These are phyloP conservation scores for Saposhnikovia divaricata DNA, from an alignment of 129 eudicot genomes.

Conservation along the genomic window DNA sequence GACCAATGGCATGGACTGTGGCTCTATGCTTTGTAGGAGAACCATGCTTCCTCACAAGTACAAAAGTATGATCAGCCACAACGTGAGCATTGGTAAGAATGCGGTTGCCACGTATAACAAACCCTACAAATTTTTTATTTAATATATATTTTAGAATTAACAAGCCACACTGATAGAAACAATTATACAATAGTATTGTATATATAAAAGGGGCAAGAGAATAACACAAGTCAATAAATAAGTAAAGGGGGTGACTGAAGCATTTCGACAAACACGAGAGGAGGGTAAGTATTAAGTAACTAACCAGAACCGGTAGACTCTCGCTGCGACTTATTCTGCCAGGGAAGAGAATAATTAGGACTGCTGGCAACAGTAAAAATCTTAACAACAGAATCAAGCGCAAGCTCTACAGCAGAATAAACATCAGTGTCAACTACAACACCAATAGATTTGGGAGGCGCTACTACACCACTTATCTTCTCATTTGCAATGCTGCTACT, in stretches of 20 bases:
- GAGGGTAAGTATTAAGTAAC: background rate
- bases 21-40: conserved; percentile 92
- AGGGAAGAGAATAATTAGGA: conserved; percentile 55
- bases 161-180: too few species aligned
- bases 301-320: conserved; percentile 49
- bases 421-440: conserved; percentile 11
- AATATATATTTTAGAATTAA: too few species aligned
- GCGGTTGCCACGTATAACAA: conserved; percentile 85
- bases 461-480: background rate
- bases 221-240: too few species aligned
- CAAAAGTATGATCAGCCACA: conserved; percentile 95
- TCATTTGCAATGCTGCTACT: background rate
- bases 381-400: conserved; percentile 62
- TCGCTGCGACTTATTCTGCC: conserved; percentile 66
- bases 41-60: conserved; percentile 93
- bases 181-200: too few species aligned
- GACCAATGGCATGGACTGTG: conserved; percentile 83
- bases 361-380: conserved; percentile 57
- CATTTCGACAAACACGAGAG: conserved; percentile 1
- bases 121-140: conserved; percentile 33
- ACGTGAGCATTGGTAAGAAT: conserved; percentile 98
- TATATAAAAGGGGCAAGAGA: too few species aligned
- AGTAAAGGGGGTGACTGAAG: background rate
- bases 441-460: background rate
- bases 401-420: conserved; percentile 47